These are phyloP conservation scores for Nakazawaea anatomiae DNA, from an alignment of 805 yeast genomes.

Conservation along the genomic window DNA sequence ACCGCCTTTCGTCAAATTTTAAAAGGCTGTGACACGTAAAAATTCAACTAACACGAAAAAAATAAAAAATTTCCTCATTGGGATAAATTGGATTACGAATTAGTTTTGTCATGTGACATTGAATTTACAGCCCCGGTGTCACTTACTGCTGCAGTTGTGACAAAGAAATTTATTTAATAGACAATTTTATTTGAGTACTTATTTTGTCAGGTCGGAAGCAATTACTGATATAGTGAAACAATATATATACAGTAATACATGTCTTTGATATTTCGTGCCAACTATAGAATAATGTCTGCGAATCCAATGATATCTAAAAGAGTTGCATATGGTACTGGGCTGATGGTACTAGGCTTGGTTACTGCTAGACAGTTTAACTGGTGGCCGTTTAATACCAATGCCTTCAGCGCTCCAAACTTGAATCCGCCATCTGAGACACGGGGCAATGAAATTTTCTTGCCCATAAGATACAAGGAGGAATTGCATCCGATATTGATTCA, in stretches of 20 bases:
- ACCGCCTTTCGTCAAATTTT: too few relatives aligned
- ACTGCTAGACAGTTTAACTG: constrained; percentile 15
- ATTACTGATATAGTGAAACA: neutral
- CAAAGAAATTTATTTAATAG: too few relatives aligned
- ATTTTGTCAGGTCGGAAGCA: neutral
- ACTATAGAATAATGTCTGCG: neutral
- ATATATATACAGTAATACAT: neutral
- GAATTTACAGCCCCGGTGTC: too few relatives aligned
- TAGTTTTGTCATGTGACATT: too few relatives aligned
- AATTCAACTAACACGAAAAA: too few relatives aligned
- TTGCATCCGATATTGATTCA: constrained; percentile 46
- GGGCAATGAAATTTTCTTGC: constrained; percentile 38
- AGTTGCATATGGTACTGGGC: constrained; percentile 4
- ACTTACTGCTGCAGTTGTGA: too few relatives aligned
- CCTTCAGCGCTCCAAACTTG: constrained; percentile 16
- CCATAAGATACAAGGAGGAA: constrained; percentile 53
- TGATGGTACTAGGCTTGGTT: neutral
- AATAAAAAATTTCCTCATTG: neutral
- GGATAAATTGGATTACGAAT: neutral
- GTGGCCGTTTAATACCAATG: constrained; percentile 26
- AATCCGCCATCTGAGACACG: constrained; percentile 30
- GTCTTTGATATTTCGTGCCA: neutral
- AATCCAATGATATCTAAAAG: constrained; percentile 4
- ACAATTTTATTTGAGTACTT: too few relatives aligned
- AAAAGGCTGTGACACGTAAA: too few relatives aligned